Evolutionary conservation across 176 grass and related monocot species (phyloP), one percentile per base, ranked within the genome.

Genomic region (Carex myosuroides): DNA sequence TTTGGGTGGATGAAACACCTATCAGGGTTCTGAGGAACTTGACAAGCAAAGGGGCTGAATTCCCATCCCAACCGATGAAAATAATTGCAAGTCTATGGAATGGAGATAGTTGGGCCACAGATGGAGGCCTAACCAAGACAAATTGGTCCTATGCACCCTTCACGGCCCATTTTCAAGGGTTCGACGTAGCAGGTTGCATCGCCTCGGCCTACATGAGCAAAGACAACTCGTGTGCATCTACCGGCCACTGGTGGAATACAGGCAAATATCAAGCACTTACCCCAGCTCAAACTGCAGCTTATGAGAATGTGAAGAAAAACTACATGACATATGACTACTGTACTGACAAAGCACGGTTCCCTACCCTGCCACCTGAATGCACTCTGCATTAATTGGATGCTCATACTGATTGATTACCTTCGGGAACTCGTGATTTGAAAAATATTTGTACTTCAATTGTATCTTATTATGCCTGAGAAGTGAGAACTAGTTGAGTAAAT

Each of bases 271-370:
- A 69, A 80, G 32, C 75, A 50, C 71, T 93, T 24, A 85, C 80
- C 13, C 89, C 26, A 1, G 39, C 24, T 81, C 84, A 97, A 74
- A 64, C 60, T 81, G 84, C 64, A 70, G 91, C 87, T 58, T 97
- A 91, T 71, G 60, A 91, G 60, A 22, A 39, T 55, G 86, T 91
- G 14, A 90, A 48, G 87, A 62, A 32, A 50, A 84, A 85, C 2
- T 83, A 87, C 26, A 58, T 97, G 37, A 90, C 39, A 18, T 93
- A 97, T 66, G 89, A 97, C 58, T 97, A 93, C 26, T 97, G 91
- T 44, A 16, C 39, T 3, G 89, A 97, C 18, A 83, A 41, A 52
- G 70, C 0, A 9, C 64, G 85, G 86, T 89, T 87, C 80, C 87
- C 69, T 14, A 73, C 61, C 26, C 12, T 1, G 0, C 91, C 89